Evolutionary conservation across 768 basidiomycete genomes (phyloP).

Genomic region (Agaricus subrufescens): DNA sequence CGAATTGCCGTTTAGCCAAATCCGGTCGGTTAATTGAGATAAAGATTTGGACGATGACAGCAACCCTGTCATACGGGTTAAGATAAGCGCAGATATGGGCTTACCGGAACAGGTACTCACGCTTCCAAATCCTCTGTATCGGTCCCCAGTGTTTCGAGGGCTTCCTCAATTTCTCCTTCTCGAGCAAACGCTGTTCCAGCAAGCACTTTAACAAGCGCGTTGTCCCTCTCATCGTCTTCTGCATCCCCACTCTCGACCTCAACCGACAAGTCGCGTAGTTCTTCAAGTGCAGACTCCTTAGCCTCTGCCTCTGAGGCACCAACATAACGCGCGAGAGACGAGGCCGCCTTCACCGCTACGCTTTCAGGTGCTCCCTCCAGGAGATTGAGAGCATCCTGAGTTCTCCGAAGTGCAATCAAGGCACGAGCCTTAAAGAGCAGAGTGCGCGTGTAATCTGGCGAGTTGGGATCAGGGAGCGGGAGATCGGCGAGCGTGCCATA

Average conservation of each 20-base stretch:
- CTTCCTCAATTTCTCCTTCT: conserved; percentile 88
- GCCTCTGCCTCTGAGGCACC: conserved; percentile 35
- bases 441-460: conserved; percentile 58
- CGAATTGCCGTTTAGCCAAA: conserved; percentile 82
- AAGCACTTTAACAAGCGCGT: conserved; percentile 68
- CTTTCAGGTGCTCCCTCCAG: conserved; percentile 57
- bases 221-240: conserved; percentile 64
- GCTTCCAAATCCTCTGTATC: conserved; percentile 82
- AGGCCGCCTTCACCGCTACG: conserved; percentile 64
- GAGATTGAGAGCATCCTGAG: conserved; percentile 51
- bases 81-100: background rate
- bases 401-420: conserved; percentile 62
- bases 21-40: conserved; percentile 87
- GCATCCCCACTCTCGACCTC: conserved; percentile 82
- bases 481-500: conserved; percentile 57
- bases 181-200: conserved; percentile 85
- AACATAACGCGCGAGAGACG: conserved; percentile 70
- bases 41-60: conserved; percentile 80
- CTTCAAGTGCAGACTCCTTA: conserved; percentile 65
- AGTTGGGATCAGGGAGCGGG: conserved; percentile 53
- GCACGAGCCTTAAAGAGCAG: conserved; percentile 80
- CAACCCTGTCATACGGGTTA: conserved; percentile 46
- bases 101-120: conserved; percentile 42
- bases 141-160: conserved; percentile 79
- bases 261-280: conserved; percentile 78